Evolutionary conservation across 768 basidiomycete genomes (phyloP).

Genomic region (Podaxis sp.): DNA sequence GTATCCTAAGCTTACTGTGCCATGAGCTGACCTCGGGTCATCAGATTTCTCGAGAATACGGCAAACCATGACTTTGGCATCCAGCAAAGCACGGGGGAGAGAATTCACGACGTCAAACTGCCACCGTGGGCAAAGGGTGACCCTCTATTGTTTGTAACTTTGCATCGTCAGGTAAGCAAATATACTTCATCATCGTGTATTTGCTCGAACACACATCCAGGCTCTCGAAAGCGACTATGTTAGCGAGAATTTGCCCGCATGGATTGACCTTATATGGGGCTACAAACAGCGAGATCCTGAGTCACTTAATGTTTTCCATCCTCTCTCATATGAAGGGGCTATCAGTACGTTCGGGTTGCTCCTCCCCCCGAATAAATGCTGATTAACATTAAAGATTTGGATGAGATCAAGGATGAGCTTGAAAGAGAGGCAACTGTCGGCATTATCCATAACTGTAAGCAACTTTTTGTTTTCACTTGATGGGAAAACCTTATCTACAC

Average conservation of each 20-base stretch:
- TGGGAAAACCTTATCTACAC: conserved; percentile 1
- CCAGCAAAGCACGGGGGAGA: conserved; percentile 70
- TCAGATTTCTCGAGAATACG: conserved; percentile 81
- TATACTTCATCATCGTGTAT: not conserved
- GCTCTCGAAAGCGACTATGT: conserved; percentile 88
- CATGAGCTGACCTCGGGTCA: not conserved
- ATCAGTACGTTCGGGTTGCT: conserved; percentile 51
- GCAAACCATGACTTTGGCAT: conserved; percentile 79
- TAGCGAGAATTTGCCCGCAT: conserved; percentile 77
- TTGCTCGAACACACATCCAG: conserved; percentile 34
- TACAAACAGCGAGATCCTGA: conserved; percentile 77
- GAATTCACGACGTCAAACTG: conserved; percentile 83
- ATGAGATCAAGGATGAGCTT: conserved; percentile 79
- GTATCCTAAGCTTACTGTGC: not conserved
- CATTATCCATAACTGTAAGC: conserved; percentile 90
- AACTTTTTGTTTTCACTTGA: not conserved
- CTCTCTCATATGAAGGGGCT: conserved; percentile 89
- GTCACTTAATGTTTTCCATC: conserved; percentile 87
- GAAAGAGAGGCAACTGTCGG: conserved; percentile 92
- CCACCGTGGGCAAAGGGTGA: conserved; percentile 90
- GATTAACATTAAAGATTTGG: conserved; percentile 57
- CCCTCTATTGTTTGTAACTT: conserved; percentile 75
- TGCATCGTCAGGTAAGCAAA: conserved; percentile 68
- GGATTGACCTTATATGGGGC: conserved; percentile 97
- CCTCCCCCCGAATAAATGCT: not conserved